Evolutionary conservation across 352 stramenopile species (phyloP), one percentile per base, ranked within the genome.

Genomic region (Globisporangium sylvaticum): DNA sequence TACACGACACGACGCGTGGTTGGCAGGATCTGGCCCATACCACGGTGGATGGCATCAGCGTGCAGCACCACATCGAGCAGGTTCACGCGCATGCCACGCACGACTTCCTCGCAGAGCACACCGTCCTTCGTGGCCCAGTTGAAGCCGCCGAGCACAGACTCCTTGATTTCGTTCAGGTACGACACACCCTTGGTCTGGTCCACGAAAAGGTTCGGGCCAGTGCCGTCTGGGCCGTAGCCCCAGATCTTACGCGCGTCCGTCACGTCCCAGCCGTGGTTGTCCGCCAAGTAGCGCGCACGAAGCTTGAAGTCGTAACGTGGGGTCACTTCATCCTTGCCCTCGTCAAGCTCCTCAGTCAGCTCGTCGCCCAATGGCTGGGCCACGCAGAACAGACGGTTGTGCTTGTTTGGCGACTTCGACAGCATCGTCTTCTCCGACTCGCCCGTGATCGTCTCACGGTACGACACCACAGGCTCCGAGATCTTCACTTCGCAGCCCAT

Each of bases 391-490:
- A 99, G 92, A 97, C 97, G 95, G 86, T 99, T 99, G 95, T 99
- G 97, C 88, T 99, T 99, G 96, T 99, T 99, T 53, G 97, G 96
- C 70, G 97, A 99, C 95, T 99, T 99, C 66, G 97, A 98, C 69
- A 99, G 82, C 77, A 95, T 98, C 67, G 93, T 98, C 80, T 98
- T 93, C 58, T 79, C 88, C 68, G 97, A 99, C 70, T 98, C 95
- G n/a, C 74, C 88, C 50, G 87, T 97, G 71, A 99, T 94, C 57
- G 97, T 99, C 85, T 99, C 98, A 85, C 97, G 94, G 97, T 99
- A 99, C 39, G 97, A 98, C 46, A 99, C 98, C 64, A 99, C 97
- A 32, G 98, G 98, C 74, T 99, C 97, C 57, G 97, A 99, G 74
- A 99, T 98, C 90, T 98, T 99, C 53, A 99, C 97, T 74, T 97